These are phyloP conservation scores for Aspergillus intermedius DNA, from an alignment of 2,329 filamentous ascomycete genomes.

Conservation along the genomic window DNA sequence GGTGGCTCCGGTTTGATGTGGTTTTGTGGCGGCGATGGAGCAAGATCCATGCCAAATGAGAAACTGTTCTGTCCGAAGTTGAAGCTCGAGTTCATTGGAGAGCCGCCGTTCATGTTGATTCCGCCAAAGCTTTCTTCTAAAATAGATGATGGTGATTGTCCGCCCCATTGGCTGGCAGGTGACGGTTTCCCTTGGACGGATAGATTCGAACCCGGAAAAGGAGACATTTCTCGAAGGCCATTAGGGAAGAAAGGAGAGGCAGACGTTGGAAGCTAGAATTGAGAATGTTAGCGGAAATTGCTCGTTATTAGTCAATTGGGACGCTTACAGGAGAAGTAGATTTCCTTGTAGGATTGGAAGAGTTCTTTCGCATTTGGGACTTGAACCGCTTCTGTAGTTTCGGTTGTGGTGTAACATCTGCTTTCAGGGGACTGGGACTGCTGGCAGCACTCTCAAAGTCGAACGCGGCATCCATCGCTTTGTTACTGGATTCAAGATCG, in stretches of 20 bases:
- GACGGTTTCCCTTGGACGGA: constrained; percentile 24
- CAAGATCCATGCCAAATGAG: constrained; percentile 34
- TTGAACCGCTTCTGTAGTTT: constrained; percentile 19
- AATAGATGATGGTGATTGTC: constrained; percentile 38
- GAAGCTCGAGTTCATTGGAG: constrained; percentile 33
- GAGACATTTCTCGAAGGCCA: constrained; percentile 32
- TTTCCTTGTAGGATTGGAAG: constrained; percentile 15
- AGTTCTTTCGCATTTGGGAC: constrained; percentile 22
- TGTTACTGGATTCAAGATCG: constrained; percentile 41
- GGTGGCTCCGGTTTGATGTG: constrained; percentile 24
- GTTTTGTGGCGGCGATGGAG: constrained; percentile 22
- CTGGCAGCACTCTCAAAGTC: constrained; percentile 45
- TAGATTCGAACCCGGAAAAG: constrained; percentile 26
- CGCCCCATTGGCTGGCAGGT: constrained; percentile 32
- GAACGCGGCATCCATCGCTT: constrained; percentile 43
- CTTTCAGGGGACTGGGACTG: constrained; percentile 38
- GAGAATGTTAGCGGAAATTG: constrained; percentile 6
- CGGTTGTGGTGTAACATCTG: constrained; percentile 17
- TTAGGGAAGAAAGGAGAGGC: constrained; percentile 28
- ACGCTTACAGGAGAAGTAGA: constrained; percentile 26
- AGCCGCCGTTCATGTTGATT: constrained; percentile 40
- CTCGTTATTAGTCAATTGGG: neutral
- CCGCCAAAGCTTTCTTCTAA: constrained; percentile 41
- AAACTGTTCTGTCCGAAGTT: constrained; percentile 29
- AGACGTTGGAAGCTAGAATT: constrained; percentile 16